Conservation (phyloP, 129 eudicot species). For the Pittosporum tobira region DNA sequence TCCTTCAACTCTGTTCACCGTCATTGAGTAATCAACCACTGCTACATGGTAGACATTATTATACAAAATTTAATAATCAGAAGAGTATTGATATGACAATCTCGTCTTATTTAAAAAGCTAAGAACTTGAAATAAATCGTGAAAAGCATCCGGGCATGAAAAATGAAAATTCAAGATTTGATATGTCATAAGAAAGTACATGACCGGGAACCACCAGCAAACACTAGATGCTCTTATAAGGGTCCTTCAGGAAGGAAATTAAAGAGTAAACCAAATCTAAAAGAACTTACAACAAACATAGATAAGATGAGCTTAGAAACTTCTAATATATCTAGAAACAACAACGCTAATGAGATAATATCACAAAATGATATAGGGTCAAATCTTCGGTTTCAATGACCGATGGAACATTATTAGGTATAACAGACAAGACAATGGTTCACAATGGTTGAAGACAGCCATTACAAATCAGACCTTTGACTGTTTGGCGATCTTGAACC, state of each 20-base stretch:
- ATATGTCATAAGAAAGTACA: too few species aligned
- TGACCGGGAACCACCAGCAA: too few species aligned
- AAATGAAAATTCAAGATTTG: conserved; percentile 1
- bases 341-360: not conserved
- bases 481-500: conserved; percentile 52
- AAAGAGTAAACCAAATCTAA: not conserved
- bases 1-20: too few species aligned
- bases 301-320: not conserved
- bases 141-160: not conserved
- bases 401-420: not conserved
- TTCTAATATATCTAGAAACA: not conserved
- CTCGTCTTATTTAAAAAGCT: too few species aligned
- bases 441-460: not conserved
- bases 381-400: conserved; percentile 10
- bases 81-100: too few species aligned
- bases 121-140: too few species aligned
- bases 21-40: too few species aligned
- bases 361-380: not conserved
- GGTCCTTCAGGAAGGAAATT: too few species aligned
- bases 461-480: conserved; percentile 37
- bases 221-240: too few species aligned
- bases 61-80: too few species aligned
- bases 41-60: too few species aligned
- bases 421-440: not conserved
- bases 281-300: conserved; percentile 10